These are phyloP conservation scores for Agaricus blazei DNA, from an alignment of 768 basidiomycete species.

Conservation along the genomic window DNA sequence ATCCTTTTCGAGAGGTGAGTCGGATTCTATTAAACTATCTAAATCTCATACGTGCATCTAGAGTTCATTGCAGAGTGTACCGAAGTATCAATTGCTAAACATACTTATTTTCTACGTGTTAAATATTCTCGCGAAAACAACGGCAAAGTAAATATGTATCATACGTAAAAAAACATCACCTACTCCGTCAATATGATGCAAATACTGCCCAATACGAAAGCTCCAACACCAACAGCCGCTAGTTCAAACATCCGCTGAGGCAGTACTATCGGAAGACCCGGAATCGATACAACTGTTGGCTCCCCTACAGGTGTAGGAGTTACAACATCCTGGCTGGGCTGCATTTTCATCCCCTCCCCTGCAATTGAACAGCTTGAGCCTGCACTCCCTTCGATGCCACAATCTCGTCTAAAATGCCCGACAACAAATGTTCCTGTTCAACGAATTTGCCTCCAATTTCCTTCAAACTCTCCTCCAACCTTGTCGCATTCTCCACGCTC, in stretches of 20 bases:
- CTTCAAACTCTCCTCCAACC: conserved; percentile 43
- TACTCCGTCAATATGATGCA: conserved; percentile 24
- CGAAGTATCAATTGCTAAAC: conserved; percentile 33
- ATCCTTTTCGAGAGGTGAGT: conserved; percentile 43
- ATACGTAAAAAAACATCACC: conserved; percentile 9
- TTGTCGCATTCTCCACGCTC: conserved; percentile 45
- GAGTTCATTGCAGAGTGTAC: conserved; percentile 52
- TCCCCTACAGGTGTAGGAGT: conserved; percentile 6
- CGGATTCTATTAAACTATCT: background rate
- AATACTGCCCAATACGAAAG: conserved; percentile 30
- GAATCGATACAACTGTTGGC: background rate
- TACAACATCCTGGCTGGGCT: background rate
- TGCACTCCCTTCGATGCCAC: conserved; percentile 7
- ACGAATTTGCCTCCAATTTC: conserved; percentile 45
- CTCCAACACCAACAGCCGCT: conserved; percentile 28
- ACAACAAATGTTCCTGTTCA: conserved; percentile 35
- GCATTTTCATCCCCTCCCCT: background rate
- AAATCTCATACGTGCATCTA: conserved; percentile 12
- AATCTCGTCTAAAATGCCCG: conserved; percentile 20
- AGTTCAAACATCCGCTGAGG: conserved; percentile 23
- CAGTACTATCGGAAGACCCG: conserved; percentile 1
- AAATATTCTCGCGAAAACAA: background rate
- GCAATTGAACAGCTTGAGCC: background rate
- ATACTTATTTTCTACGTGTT: background rate
- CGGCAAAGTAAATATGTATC: background rate